phyloP scores from a whole-genome alignment of 805 yeast genomes.

The Phaffomyces thermotolerans region DNA sequence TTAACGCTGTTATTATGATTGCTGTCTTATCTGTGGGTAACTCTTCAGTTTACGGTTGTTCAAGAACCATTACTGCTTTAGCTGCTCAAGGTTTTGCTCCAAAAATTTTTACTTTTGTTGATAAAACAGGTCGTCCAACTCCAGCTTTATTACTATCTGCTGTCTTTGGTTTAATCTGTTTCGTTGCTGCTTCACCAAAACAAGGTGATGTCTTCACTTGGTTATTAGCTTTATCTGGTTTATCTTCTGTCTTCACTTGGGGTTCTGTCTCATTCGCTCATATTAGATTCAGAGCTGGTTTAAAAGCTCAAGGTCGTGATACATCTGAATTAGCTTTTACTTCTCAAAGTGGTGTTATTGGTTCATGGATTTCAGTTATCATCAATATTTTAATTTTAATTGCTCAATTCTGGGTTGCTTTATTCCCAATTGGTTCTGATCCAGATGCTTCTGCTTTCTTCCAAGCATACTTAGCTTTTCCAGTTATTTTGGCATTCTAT shows the following conservation, averaged over 20 bases:
- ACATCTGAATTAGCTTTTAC: conserved; percentile 60
- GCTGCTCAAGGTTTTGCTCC: conserved; percentile 48
- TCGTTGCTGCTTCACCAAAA: conserved; percentile 52
- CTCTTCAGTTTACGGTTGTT: conserved; percentile 48
- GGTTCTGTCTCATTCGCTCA: conserved; percentile 64
- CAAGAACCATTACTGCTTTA: conserved; percentile 47
- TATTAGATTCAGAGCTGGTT: conserved; percentile 56
- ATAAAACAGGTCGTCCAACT: conserved; percentile 48
- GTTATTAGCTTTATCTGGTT: conserved; percentile 71
- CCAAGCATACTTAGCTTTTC: conserved; percentile 33
- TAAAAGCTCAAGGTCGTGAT: conserved; percentile 53
- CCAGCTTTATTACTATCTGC: conserved; percentile 32
- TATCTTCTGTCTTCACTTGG: conserved; percentile 78
- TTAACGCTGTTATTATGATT: conserved; percentile 53
- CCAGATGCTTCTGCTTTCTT: conserved; percentile 28
- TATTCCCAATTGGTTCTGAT: conserved; percentile 25
- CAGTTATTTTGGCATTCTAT: conserved; percentile 32
- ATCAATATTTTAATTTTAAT: conserved; percentile 55
- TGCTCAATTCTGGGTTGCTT: conserved; percentile 79
- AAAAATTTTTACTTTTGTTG: conserved; percentile 37
- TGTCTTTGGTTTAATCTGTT: conserved; percentile 49
- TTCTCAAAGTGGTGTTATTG: conserved; percentile 63
- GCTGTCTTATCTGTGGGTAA: conserved; percentile 46
- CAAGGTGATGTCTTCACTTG: conserved; percentile 59
- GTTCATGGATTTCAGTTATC: conserved; percentile 55